Evolutionary conservation across 2,329 filamentous ascomycete species (phyloP).

Genomic region (Neospermospora avenae): DNA sequence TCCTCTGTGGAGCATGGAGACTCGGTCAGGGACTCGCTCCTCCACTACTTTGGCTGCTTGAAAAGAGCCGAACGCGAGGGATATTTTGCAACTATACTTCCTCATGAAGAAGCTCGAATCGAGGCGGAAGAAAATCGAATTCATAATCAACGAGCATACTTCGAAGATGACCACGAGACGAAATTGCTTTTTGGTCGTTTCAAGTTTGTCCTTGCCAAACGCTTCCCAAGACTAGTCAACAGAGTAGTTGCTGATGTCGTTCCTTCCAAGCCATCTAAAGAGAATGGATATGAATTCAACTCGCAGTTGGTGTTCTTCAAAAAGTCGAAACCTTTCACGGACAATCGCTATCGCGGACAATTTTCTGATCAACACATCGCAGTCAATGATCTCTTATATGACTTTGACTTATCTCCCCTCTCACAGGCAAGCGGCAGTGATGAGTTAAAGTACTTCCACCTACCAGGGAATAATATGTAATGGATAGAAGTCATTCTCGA

Average conservation of each 20-base stretch:
- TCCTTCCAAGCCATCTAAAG: background rate
- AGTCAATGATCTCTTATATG: background rate
- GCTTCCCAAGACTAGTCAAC: constrained; percentile 8
- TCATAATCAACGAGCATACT: background rate
- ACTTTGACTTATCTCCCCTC: background rate
- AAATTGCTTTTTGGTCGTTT: background rate
- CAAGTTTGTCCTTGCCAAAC: background rate
- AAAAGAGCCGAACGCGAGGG: background rate
- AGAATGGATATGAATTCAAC: background rate
- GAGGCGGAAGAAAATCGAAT: constrained; percentile 7
- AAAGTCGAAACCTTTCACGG: background rate
- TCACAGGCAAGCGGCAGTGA: background rate
- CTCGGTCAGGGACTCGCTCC: constrained; percentile 2
- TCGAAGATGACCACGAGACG: constrained; percentile 1
- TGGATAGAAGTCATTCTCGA: constrained; percentile 30
- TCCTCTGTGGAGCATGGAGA: background rate
- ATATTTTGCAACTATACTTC: constrained; percentile 5
- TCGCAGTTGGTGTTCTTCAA: background rate
- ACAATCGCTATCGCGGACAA: background rate
- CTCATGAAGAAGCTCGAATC: constrained; percentile 6
- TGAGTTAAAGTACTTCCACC: constrained; percentile 29
- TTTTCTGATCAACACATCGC: background rate
- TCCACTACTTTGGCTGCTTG: constrained; percentile 19
- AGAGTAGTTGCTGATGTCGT: background rate
- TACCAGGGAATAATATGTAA: constrained; percentile 33